These are phyloP conservation scores for Gremmenia infestans DNA, from an alignment of 2,329 filamentous ascomycete species.

Conservation along the genomic window DNA sequence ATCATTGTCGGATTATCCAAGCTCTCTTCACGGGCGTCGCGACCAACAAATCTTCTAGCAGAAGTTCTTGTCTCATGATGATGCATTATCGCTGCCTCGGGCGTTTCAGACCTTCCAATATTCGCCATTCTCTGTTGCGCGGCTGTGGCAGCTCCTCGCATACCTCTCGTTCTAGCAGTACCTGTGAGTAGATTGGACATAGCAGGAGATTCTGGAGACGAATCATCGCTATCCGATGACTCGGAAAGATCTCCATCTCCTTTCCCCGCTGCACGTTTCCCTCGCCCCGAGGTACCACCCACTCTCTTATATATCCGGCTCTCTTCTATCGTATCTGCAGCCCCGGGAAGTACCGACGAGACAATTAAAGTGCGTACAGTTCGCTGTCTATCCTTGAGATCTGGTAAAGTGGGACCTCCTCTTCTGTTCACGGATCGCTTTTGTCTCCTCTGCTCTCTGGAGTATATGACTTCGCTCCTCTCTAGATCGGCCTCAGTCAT, in stretches of 20 bases:
- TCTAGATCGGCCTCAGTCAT: slow-evolving; percentile 87
- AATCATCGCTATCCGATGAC: slow-evolving; percentile 88
- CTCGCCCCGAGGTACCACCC: slow-evolving; percentile 49
- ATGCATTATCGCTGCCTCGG: slow-evolving; percentile 65
- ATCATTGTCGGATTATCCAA: slow-evolving; percentile 59
- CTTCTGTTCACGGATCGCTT: slow-evolving; percentile 93
- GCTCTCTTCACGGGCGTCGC: slow-evolving; percentile 72
- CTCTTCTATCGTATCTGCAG: slow-evolving; percentile 73
- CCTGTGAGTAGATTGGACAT: slow-evolving; percentile 63
- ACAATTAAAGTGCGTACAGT: slow-evolving; percentile 91
- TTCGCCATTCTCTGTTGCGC: slow-evolving; percentile 86
- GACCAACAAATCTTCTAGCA: slow-evolving; percentile 46
- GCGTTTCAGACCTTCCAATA: slow-evolving; percentile 79
- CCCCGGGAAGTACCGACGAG: slow-evolving; percentile 86
- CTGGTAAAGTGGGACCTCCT: slow-evolving; percentile 88
- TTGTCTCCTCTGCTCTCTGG: slow-evolving; percentile 86
- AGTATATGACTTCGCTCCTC: slow-evolving; percentile 85
- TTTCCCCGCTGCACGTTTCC: slow-evolving; percentile 54
- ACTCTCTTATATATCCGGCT: slow-evolving; percentile 82
- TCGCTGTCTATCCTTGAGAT: slow-evolving; percentile 88
- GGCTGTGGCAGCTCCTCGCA: slow-evolving; percentile 81
- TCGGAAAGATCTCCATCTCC: slow-evolving; percentile 66
- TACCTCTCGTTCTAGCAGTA: slow-evolving; percentile 79
- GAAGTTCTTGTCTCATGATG: slow-evolving; percentile 71
- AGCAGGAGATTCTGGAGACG: slow-evolving; percentile 78